Evolutionary conservation across 2,329 filamentous ascomycete genomes (phyloP), one percentile per base, ranked within the genome.

Genomic region (Aspergillus udagawae): DNA sequence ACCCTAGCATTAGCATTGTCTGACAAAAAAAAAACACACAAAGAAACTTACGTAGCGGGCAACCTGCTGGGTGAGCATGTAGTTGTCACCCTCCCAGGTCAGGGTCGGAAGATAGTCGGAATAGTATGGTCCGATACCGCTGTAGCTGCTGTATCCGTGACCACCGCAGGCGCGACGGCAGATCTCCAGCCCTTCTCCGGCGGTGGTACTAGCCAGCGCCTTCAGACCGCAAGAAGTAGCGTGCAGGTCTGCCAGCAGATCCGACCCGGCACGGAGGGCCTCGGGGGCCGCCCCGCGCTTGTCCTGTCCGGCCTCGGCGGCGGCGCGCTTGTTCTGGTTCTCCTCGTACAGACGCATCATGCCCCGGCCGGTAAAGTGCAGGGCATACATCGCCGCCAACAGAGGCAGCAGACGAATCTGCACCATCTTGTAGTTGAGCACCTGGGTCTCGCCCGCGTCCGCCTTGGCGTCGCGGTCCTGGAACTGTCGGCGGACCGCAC

Each of bases 351-450:
- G 77, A 3, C 78, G 79, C 80, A 91, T 89, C 89, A 92, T 92
- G 41, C 83, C 83, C 55, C 86, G 85, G 32, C 89, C 89, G 21
- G 89, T 91, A 69, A 91, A 92, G 72, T 91, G 88, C 12, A 92
- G 79, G n/a, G 89, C 89, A 62, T 88, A 92, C 1, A 87, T 89
- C 1, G 88, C 83, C 0, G 89, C 89, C 8, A 92, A 77, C 3
- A 92, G 79, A 1, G 89, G 88, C 23, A 92, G 77, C 2, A 92
- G 78, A 50, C 89, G 83, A 67, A 88, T 83, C 70, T 91, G 88
- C 7, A 92, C 89, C 85, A 90, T 91, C 60, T 88, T 90, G 75
- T 92, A 92, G 77, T 92, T 88, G 28, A 92, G 78, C 1, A 92
- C 89, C 65, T 88, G 86, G 69, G 86, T 91, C 76, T 92, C 89